Evolutionary conservation across 2,329 filamentous ascomycete species (phyloP).

Genomic region (Alternaria angustiovoidea): DNA sequence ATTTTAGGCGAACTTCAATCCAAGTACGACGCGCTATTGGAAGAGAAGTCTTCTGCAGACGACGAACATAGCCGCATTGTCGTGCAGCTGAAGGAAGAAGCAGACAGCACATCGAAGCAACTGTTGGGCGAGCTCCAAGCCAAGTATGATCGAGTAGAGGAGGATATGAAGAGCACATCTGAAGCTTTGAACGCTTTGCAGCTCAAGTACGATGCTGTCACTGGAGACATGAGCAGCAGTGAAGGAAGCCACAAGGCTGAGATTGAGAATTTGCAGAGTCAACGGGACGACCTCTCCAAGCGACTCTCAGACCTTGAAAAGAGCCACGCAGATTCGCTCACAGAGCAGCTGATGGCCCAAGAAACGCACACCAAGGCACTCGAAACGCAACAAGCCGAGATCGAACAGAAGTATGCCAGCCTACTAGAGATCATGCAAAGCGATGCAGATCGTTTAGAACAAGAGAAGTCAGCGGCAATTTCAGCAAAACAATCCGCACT

Average conservation of each 20-base stretch:
- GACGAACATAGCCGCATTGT: slow-evolving; percentile 1
- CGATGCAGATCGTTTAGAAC: slow-evolving; percentile 35
- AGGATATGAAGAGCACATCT: slow-evolving; percentile 4
- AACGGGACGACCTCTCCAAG: slow-evolving; percentile 29
- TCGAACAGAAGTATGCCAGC: slow-evolving; percentile 42
- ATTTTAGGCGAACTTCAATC: slow-evolving; percentile 17
- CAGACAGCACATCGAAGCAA: slow-evolving; percentile 9
- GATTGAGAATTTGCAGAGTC: slow-evolving; percentile 25
- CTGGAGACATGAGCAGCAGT: slow-evolving; percentile 27
- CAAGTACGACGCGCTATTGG: slow-evolving; percentile 25
- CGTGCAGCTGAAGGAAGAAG: neutral
- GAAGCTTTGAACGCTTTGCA: slow-evolving; percentile 17
- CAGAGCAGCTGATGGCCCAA: slow-evolving; percentile 28
- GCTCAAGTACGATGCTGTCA: slow-evolving; percentile 23
- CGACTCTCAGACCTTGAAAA: slow-evolving; percentile 36
- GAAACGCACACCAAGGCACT: slow-evolving; percentile 36
- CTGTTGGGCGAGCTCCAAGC: slow-evolving; percentile 17
- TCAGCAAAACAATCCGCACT: slow-evolving; percentile 34
- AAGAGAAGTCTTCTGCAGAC: slow-evolving; percentile 28
- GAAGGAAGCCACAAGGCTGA: slow-evolving; percentile 30
- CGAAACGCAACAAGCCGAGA: slow-evolving; percentile 34
- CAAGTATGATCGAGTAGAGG: slow-evolving; percentile 23
- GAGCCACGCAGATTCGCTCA: slow-evolving; percentile 23
- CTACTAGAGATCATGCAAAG: slow-evolving; percentile 42
- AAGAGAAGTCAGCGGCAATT: slow-evolving; percentile 36